Evolutionary conservation across 306 rosid species (phyloP), one percentile per base, ranked within the genome.

Genomic region (Clitoria ternatea): DNA sequence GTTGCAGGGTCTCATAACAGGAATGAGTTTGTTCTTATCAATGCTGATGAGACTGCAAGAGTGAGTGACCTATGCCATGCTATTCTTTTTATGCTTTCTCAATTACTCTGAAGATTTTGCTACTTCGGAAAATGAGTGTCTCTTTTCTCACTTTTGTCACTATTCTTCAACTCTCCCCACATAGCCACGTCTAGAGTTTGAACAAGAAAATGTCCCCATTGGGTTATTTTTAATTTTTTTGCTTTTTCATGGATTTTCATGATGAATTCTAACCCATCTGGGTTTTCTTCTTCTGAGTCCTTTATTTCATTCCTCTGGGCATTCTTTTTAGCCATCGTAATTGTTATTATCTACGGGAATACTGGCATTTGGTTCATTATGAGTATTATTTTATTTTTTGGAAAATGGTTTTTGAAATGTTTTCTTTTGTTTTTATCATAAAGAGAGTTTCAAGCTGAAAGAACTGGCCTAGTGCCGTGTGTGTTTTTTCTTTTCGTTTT

Each of bases 1-100:
- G 44, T 90, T 78, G 93, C 96, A 0, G 96, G 96, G 19, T 90
- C 96, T 57, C 96, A 87, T 65, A 87, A 87, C 77, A 85, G 92
- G 79, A 87, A 90, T 66, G 96, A 87, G 77, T 90, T 90, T 75
- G 85, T 90, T 73, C 86, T 87, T 27, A 87, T 90, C 91, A 85
- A 87, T 82, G 96, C 93, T 8, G 96, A 87, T 78, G 96, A 87
- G 50, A 80, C 80, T 85, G 79, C 92, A 44, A 73, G 92, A 67
- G 96, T 89, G 66, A 83, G 96, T 81, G 33, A 8, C 6, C 67
- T 17, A 23, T 54, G 27, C 35, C 32, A n/a, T n/a, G n/a, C n/a
- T n/a, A n/a, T n/a, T 22, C 7, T 8, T 13, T 35, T 61, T 26
- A 39, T 26, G 8, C 39, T 57, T 64, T 56, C 66, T 73, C 14